Evolutionary conservation across 192 early-diverging fungal genomes (phyloP), one percentile per base, ranked within the genome.

Genomic region (Funneliformis geosporum): DNA sequence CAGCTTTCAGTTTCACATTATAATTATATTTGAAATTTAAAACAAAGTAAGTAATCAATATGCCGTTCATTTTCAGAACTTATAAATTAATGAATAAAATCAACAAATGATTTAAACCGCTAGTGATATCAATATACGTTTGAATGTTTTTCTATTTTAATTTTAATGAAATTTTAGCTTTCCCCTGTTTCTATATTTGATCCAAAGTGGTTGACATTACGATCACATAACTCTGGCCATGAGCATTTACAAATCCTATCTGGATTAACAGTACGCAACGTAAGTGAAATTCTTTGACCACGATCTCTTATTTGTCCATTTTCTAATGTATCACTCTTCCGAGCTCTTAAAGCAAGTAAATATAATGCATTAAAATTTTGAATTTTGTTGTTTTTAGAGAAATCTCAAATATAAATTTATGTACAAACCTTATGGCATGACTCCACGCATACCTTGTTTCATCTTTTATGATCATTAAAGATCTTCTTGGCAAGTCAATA

Each of bases 161-260:
- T n/a, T n/a, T n/a, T n/a, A n/a, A n/a, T n/a, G n/a, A n/a, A n/a
- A n/a, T n/a, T n/a, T n/a, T n/a, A n/a, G n/a, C n/a, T n/a, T n/a
- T n/a, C n/a, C n/a, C n/a, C n/a, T n/a, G n/a, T n/a, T n/a, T n/a
- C n/a, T n/a, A n/a, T n/a, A n/a, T n/a, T n/a, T n/a, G n/a, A n/a
- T n/a, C n/a, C n/a, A n/a, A n/a, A n/a, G 42, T 43, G 12, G 47
- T 55, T 55, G 47, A 69, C 42, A 39, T 69, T 69, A 21, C 40
- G 62, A 62, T 78, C 59, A 68, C 77, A 78, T 44, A 68, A 69
- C 59, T 78, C 66, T 39, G 64, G 77, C 65, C 64, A 78, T 67
- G 16, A 21, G 42, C 77, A 78, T 25, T 60, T 59, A 23, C 77
- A 78, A 69, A 38, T 50, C 40, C 11, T 55, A 23, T 28, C 60